phyloP scores from a whole-genome alignment of 345 rosid species.

The Eucalyptus coolabah region DNA sequence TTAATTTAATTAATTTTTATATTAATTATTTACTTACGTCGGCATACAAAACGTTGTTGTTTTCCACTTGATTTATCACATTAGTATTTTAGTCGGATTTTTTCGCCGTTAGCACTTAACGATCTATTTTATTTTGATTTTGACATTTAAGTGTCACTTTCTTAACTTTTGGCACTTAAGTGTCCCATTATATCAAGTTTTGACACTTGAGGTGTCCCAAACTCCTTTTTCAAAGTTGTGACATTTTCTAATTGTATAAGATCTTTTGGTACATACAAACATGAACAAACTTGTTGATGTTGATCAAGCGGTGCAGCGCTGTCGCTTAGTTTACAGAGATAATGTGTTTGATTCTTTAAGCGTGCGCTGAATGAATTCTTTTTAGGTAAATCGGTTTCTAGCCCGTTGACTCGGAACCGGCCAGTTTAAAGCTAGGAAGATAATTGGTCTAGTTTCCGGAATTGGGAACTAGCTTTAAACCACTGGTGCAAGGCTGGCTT shows the following conservation, averaged over 20 bases:
- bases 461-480: neutral
- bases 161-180: accelerated
- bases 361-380: neutral
- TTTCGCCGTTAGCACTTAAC: accelerated
- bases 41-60: accelerated
- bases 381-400: neutral
- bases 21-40: accelerated
- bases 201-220: accelerated
- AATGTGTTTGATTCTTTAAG: neutral
- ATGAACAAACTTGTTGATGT: neutral
- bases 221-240: neutral
- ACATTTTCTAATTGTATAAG: too few species aligned
- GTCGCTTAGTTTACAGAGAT: neutral
- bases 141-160: accelerated
- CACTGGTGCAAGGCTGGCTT: neutral
- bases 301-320: neutral
- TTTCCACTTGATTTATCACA: accelerated
- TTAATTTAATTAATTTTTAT: too few species aligned
- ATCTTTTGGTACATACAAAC: neutral
- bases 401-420: neutral
- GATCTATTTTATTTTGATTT: accelerated
- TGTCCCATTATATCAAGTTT: accelerated
- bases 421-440: neutral
- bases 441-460: neutral
- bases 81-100: accelerated